Conservation (phyloP, 208 protist species). For the Leishmania guyanensis region DNA sequence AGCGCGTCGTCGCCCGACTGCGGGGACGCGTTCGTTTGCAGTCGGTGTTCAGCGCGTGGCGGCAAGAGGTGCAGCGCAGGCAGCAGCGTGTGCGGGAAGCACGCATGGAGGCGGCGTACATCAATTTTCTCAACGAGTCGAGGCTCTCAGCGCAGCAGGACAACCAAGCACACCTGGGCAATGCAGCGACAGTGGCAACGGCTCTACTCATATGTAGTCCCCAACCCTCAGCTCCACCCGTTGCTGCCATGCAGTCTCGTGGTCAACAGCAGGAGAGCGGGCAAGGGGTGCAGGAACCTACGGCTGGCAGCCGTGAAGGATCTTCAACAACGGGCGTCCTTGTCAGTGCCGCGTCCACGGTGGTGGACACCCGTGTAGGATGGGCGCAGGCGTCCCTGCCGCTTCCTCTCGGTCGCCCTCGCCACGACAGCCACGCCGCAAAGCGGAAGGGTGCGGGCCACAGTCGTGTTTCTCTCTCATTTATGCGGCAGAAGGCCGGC, state of each 20-base stretch:
- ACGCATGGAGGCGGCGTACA: slow-evolving; percentile 54
- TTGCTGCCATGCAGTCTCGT: background rate
- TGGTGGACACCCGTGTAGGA: background rate
- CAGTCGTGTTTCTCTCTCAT: slow-evolving; percentile 16
- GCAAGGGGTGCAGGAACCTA: background rate
- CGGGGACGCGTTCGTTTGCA: slow-evolving; percentile 35
- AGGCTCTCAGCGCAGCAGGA: slow-evolving; percentile 39
- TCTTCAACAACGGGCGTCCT: background rate
- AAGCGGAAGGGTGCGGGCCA: slow-evolving; percentile 9
- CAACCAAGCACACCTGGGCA: slow-evolving; percentile 19
- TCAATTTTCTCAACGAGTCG: slow-evolving; percentile 51
- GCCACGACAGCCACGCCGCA: background rate
- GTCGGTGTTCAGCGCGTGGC: slow-evolving; percentile 60
- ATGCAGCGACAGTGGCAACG: background rate
- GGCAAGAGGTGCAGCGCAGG: slow-evolving; percentile 37
- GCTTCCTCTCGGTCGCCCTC: background rate
- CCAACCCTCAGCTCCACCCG: background rate
- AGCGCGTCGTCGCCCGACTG: slow-evolving; percentile 27
- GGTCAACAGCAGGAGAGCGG: background rate
- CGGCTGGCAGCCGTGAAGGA: background rate
- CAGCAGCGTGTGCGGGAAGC: slow-evolving; percentile 32
- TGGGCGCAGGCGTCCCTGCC: background rate
- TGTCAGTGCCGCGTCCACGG: background rate
- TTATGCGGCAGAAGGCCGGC: slow-evolving; percentile 13
- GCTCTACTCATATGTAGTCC: slow-evolving; percentile 1